Percentiles rank a stretch among this genome's conserved stretches.
Conservation (phyloP, 169 alveolate species). For the Cryptosporidium meleagridis region DNA sequence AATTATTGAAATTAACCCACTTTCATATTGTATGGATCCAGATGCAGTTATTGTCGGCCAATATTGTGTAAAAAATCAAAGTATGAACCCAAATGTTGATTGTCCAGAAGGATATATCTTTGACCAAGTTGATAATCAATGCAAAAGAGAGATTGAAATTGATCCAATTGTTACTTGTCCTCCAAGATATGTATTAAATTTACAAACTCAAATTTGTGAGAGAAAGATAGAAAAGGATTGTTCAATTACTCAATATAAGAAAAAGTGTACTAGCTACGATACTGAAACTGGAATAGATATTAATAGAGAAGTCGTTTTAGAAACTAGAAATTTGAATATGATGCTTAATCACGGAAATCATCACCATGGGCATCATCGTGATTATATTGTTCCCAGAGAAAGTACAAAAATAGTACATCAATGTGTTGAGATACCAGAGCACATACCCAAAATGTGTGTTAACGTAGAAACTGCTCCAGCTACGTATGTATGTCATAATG, state of each 20-base stretch:
- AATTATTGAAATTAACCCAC: constrained; percentile 4
- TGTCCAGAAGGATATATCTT: constrained; percentile 30
- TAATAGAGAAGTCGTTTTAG: background rate
- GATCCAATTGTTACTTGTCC: constrained; percentile 70
- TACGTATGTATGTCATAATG: constrained; percentile 46
- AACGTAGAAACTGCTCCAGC: constrained; percentile 54
- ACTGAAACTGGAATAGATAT: background rate
- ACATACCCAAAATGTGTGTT: constrained; percentile 22
- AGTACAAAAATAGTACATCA: constrained; percentile 42
- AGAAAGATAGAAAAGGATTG: constrained; percentile 63
- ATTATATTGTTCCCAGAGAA: background rate
- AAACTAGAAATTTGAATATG: constrained; percentile 10
- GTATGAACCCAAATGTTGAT: constrained; percentile 18
- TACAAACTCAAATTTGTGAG: constrained; percentile 23
- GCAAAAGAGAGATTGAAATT: constrained; percentile 23
- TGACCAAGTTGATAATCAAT: background rate
- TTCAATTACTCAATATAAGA: constrained; percentile 36
- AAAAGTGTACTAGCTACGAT: constrained; percentile 25
- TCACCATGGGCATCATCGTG: constrained; percentile 9
- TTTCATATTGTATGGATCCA: constrained; percentile 48
- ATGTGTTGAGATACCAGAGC: constrained; percentile 57
- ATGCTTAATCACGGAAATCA: constrained; percentile 20
- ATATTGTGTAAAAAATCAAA: constrained; percentile 37
- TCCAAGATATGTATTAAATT: constrained; percentile 39
- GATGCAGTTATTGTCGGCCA: constrained; percentile 46